phyloP scores from a whole-genome alignment of 1,284 basidiomycete genomes.

The Omphalotus olearius region DNA sequence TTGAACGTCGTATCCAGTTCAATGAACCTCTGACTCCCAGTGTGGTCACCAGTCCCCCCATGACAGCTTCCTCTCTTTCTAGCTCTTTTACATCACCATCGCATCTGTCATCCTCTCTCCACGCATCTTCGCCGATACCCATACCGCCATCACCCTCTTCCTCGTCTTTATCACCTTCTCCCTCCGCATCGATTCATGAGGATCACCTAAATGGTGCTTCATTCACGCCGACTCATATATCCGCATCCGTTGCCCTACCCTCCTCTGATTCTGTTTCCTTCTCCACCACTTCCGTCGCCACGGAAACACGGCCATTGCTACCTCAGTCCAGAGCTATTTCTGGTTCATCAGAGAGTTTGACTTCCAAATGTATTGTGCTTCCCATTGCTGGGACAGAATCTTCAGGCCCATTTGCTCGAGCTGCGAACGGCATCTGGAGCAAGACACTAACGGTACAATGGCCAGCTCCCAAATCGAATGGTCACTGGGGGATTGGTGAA shows the following conservation, averaged over 20 bases:
- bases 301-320: constrained; percentile 12
- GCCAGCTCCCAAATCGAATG: constrained; percentile 62
- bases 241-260: constrained; percentile 26
- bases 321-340: constrained; percentile 13
- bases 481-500: constrained; percentile 74
- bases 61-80: constrained; percentile 19
- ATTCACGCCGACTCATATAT: constrained; percentile 30
- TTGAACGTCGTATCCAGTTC: constrained; percentile 54
- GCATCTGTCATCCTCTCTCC: constrained; percentile 19
- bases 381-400: constrained; percentile 57
- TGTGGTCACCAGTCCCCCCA: constrained; percentile 14
- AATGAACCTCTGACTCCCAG: constrained; percentile 31
- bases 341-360: constrained; percentile 23
- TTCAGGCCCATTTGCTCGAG: constrained; percentile 48
- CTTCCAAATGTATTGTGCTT: constrained; percentile 41
- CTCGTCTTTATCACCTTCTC: constrained; percentile 18
- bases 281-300: constrained; percentile 16
- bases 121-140: constrained; percentile 24
- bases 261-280: constrained; percentile 22
- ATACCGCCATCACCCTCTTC: constrained; percentile 13
- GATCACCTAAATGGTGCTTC: constrained; percentile 24
- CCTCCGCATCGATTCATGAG: constrained; percentile 30
- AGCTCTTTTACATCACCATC: constrained; percentile 14
- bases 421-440: constrained; percentile 52
- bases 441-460: constrained; percentile 67